phyloP scores from a whole-genome alignment of 1,284 basidiomycete species.

The Ceratobasidium papillatum region DNA sequence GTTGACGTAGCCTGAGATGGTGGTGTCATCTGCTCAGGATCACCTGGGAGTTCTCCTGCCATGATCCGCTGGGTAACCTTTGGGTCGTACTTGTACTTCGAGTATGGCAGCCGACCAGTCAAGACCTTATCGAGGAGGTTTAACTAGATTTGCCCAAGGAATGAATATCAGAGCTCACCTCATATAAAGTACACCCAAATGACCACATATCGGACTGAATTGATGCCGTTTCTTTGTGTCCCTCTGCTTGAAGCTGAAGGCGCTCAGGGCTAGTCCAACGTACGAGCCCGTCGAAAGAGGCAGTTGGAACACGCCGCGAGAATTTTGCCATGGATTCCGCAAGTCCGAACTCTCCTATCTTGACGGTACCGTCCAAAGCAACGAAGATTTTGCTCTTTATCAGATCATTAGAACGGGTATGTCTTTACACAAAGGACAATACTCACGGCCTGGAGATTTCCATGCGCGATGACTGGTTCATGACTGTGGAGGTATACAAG shows the following conservation, averaged over 20 bases:
- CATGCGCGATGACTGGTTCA: conserved; percentile 25
- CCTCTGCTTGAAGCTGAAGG: neutral
- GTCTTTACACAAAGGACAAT: neutral
- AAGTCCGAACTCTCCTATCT: conserved; percentile 16
- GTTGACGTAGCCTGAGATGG: neutral
- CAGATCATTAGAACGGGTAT: neutral
- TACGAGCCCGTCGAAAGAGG: neutral
- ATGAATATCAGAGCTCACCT: neutral
- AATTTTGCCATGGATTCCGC: neutral
- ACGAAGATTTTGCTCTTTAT: conserved; percentile 6
- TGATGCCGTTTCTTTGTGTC: neutral
- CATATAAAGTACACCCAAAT: conserved; percentile 11
- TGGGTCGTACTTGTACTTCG: conserved; percentile 1
- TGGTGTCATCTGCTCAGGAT: neutral
- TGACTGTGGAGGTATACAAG: conserved; percentile 27
- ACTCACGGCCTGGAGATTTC: conserved; percentile 22
- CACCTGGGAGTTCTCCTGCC: neutral
- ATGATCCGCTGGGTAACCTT: conserved; percentile 1
- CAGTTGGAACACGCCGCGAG: neutral
- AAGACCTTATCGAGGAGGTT: neutral
- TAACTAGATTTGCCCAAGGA: neutral
- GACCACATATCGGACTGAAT: conserved; percentile 13
- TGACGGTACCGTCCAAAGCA: neutral
- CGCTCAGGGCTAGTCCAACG: conserved; percentile 22
- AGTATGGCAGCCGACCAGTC: neutral